Conservation (phyloP, 352 stramenopile species). For the Pythium apleroticum region DNA sequence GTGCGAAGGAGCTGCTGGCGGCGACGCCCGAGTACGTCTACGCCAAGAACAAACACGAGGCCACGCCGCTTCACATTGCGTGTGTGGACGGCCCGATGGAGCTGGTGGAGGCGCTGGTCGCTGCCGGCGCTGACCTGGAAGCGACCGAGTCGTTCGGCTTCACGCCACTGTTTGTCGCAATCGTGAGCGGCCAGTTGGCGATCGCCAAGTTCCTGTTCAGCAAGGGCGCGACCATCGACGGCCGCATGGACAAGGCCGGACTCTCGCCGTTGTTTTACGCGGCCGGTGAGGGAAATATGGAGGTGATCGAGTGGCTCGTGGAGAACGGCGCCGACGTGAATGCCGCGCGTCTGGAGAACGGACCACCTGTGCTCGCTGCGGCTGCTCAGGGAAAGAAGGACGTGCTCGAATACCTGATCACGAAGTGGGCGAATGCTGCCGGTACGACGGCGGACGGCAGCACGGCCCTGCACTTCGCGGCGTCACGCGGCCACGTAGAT, state of each 20-base stretch:
- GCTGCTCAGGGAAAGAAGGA: slow-evolving; percentile 26
- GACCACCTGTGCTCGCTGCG: slow-evolving; percentile 26
- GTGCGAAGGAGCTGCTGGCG: slow-evolving; percentile 20
- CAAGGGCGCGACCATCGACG: slow-evolving; percentile 25
- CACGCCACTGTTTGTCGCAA: slow-evolving; percentile 32
- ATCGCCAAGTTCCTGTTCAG: slow-evolving; percentile 25
- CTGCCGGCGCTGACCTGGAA: slow-evolving; percentile 21
- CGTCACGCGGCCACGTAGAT: slow-evolving; percentile 16
- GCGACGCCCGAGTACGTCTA: slow-evolving; percentile 19
- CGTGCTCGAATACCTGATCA: slow-evolving; percentile 23
- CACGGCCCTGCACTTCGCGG: slow-evolving; percentile 27
- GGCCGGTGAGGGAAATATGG: slow-evolving; percentile 18
- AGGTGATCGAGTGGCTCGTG: slow-evolving; percentile 25
- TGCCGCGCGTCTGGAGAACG: slow-evolving; percentile 15
- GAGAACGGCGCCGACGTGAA: slow-evolving; percentile 31
- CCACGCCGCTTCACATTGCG: slow-evolving; percentile 33
- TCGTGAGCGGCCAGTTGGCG: slow-evolving; percentile 29
- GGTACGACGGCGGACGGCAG: slow-evolving; percentile 20
- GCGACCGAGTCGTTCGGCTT: slow-evolving; percentile 27
- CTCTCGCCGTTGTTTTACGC: slow-evolving; percentile 31
- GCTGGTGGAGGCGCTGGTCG: slow-evolving; percentile 27
- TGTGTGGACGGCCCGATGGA: slow-evolving; percentile 26
- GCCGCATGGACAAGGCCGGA: slow-evolving; percentile 25
- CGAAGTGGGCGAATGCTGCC: slow-evolving; percentile 14
- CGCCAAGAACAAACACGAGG: slow-evolving; percentile 27